These are phyloP conservation scores for Pythium phragmiticola DNA, from an alignment of 352 stramenopile genomes.

Conservation along the genomic window DNA sequence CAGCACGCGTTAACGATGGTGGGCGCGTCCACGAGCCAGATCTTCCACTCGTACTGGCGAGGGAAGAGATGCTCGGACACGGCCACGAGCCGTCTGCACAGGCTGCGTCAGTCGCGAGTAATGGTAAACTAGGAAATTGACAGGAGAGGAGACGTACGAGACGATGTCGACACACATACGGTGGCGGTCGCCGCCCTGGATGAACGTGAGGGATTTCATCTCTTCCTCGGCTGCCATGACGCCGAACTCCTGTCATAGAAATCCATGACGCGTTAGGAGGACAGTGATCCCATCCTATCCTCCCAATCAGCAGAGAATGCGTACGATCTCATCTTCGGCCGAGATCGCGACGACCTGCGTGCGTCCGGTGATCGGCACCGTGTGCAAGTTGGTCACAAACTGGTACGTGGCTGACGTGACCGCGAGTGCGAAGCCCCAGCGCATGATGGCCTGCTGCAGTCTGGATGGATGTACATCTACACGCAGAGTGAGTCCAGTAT, in stretches of 20 bases:
- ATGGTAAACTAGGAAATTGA: neutral
- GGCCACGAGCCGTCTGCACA: slow-evolving; percentile 46
- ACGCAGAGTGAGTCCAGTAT: neutral
- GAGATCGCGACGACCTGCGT: slow-evolving; percentile 69
- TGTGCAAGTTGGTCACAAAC: slow-evolving; percentile 70
- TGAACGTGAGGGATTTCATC: slow-evolving; percentile 33
- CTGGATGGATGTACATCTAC: slow-evolving; percentile 50
- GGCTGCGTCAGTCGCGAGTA: neutral
- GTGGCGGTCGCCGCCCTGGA: slow-evolving; percentile 40
- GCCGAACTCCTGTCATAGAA: slow-evolving; percentile 40
- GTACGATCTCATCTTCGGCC: slow-evolving; percentile 41
- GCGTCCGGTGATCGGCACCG: slow-evolving; percentile 59
- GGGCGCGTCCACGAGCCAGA: slow-evolving; percentile 57
- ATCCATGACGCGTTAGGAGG: neutral
- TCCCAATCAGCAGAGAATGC: neutral
- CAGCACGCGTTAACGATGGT: slow-evolving; percentile 55
- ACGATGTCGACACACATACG: slow-evolving; percentile 63
- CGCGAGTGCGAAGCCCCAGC: slow-evolving; percentile 38
- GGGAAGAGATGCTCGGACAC: slow-evolving; percentile 72
- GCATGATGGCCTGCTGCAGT: slow-evolving; percentile 39
- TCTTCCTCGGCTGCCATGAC: slow-evolving; percentile 44
- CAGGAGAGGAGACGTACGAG: slow-evolving; percentile 32
- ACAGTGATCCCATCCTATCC: too few species aligned
- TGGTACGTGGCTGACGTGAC: slow-evolving; percentile 55
- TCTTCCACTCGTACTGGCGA: slow-evolving; percentile 58